A percentile compares a stretch with the other conserved stretches of the same genome.
Conservation (phyloP, 106 monocot species). For the Allium cepa region DNA sequence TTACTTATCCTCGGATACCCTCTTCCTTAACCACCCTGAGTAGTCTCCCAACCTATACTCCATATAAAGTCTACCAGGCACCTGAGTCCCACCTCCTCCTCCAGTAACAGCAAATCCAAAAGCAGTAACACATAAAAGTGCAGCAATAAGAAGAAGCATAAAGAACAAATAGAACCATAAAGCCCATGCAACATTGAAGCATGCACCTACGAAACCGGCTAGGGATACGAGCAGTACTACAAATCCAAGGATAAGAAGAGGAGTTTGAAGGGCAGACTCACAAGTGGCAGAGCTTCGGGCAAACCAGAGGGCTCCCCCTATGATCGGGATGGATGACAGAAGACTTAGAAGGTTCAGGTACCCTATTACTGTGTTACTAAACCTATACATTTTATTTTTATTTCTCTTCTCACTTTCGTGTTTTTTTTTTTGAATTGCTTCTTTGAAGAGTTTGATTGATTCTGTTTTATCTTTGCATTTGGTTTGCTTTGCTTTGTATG, state of each 20-base stretch:
- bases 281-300: constrained; percentile 60
- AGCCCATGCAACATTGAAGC: constrained; percentile 71
- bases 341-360: constrained; percentile 83
- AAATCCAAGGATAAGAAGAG: constrained; percentile 78
- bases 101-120: constrained; percentile 85
- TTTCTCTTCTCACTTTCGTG: background rate
- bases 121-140: constrained; percentile 48
- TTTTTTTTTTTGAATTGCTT: too few species aligned
- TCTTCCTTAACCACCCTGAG: constrained; percentile 57
- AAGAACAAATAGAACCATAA: constrained; percentile 84
- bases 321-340: constrained; percentile 80
- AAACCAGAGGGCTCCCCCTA: constrained; percentile 75
- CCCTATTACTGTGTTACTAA: constrained; percentile 86
- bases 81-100: constrained; percentile 50
- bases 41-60: constrained; percentile 73
- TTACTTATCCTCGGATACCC: constrained; percentile 23
- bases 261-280: constrained; percentile 65
- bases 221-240: constrained; percentile 84
- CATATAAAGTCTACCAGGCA: constrained; percentile 54
- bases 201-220: constrained; percentile 76
- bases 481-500: background rate
- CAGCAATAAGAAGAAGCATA: constrained; percentile 67
- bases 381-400: constrained; percentile 28
- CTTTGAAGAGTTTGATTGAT: background rate
- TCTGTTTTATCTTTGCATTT: background rate